phyloP scores from a whole-genome alignment of 2,329 filamentous ascomycete species.

The Alternaria angustiovoidea region DNA sequence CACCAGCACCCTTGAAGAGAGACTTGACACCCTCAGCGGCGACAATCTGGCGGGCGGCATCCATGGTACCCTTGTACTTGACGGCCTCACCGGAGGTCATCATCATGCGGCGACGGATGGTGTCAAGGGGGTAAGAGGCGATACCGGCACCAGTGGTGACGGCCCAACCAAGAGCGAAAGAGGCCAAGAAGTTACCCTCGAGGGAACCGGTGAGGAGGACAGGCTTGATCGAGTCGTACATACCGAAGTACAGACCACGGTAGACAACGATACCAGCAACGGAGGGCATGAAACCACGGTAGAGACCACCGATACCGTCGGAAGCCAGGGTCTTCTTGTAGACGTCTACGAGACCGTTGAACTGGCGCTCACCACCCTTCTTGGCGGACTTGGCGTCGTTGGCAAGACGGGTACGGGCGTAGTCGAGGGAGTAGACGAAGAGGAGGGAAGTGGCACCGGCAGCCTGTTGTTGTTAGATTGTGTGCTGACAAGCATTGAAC shows the following conservation, averaged over 20 bases:
- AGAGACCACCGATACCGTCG: conserved; percentile 99
- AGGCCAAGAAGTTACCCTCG: conserved; percentile 99
- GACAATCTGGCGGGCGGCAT: conserved; percentile 92
- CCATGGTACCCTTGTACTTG: conserved; percentile 98
- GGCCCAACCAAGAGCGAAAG: conserved; percentile 97
- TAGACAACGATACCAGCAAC: conserved; percentile 99
- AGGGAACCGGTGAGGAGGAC: conserved; percentile 90
- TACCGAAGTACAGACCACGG: conserved; percentile 99
- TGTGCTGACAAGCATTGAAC: neutral
- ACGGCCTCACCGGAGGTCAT: conserved; percentile 97
- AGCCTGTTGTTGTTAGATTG: conserved; percentile 63
- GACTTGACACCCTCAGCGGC: conserved; percentile 98
- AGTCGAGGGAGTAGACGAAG: conserved; percentile 99
- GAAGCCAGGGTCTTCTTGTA: conserved; percentile 99
- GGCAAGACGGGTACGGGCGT: conserved; percentile 99
- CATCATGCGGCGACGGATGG: conserved; percentile 99
- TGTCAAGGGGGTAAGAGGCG: conserved; percentile 99
- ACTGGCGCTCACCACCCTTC: conserved; percentile 96
- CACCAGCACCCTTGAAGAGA: conserved; percentile 99
- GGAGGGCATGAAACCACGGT: conserved; percentile 99
- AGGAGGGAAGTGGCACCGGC: conserved; percentile 99
- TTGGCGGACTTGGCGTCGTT: conserved; percentile 99
- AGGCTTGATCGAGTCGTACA: conserved; percentile 99
- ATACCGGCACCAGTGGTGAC: conserved; percentile 99
- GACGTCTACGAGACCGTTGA: conserved; percentile 99